Evolutionary conservation across 1,284 basidiomycete genomes (phyloP).

Genomic region (Ustilago hordei): DNA sequence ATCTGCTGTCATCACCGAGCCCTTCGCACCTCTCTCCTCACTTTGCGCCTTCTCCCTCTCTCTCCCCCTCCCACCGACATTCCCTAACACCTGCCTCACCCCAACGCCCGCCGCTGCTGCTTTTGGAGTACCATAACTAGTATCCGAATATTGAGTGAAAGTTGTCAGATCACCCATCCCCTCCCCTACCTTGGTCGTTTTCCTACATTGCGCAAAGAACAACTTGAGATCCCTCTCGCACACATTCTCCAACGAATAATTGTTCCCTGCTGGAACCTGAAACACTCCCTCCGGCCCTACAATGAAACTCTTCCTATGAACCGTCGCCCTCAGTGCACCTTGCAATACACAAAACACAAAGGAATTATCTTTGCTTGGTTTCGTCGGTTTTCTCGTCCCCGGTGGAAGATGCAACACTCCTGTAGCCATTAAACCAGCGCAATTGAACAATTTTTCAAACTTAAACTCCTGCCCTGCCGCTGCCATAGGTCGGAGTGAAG

Average conservation of each 20-base stretch:
- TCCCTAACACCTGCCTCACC: slow-evolving; percentile 2
- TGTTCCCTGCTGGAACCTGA: slow-evolving; percentile 88
- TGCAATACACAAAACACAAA: slow-evolving; percentile 76
- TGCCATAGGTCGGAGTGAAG: slow-evolving; percentile 54
- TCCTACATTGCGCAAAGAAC: slow-evolving; percentile 93
- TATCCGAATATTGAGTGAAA: slow-evolving; percentile 44
- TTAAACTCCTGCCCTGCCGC: slow-evolving; percentile 77
- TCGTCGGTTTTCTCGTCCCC: slow-evolving; percentile 82
- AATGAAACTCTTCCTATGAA: slow-evolving; percentile 82
- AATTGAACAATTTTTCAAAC: slow-evolving; percentile 95
- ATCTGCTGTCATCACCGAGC: slow-evolving; percentile 3
- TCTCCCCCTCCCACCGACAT: background rate
- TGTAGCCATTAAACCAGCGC: slow-evolving; percentile 88
- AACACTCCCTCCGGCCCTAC: slow-evolving; percentile 87
- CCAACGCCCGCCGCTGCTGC: background rate
- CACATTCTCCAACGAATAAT: slow-evolving; percentile 89
- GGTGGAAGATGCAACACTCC: slow-evolving; percentile 87
- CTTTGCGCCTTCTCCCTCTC: background rate
- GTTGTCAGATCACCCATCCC: slow-evolving; percentile 33
- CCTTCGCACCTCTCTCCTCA: background rate
- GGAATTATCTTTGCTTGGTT: slow-evolving; percentile 91
- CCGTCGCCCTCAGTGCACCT: slow-evolving; percentile 85
- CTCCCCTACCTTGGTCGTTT: slow-evolving; percentile 66
- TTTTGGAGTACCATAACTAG: slow-evolving; percentile 30
- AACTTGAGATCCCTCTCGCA: slow-evolving; percentile 81